Evolutionary conservation across 345 rosid species (phyloP).

Genomic region (Boechera retrofracta): DNA sequence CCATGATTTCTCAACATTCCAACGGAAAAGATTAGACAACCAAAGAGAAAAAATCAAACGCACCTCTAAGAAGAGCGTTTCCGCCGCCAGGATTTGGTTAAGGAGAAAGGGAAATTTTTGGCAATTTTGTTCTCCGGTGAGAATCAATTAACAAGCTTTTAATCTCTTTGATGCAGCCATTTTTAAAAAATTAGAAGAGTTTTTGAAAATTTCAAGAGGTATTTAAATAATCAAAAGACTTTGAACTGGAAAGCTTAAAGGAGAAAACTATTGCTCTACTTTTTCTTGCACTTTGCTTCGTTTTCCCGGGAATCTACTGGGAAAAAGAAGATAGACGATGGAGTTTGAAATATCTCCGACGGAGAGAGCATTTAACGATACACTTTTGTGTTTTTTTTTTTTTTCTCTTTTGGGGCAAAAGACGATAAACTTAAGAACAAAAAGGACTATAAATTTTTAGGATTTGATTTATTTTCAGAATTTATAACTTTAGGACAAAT

Average conservation of each 20-base stretch:
- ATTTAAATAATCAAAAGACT: slow-evolving; percentile 22
- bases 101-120: not conserved
- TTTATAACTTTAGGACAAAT: not conserved
- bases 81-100: not conserved
- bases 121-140: slow-evolving; percentile 16
- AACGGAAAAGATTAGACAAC: not conserved
- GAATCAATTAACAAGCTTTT: not conserved
- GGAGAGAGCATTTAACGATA: too few species aligned
- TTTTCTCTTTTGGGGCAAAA: too few species aligned
- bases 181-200: not conserved
- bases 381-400: too few species aligned
- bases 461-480: not conserved
- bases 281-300: slow-evolving; percentile 5
- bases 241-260: slow-evolving; percentile 12
- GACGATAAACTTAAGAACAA: too few species aligned
- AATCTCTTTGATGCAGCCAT: slow-evolving; percentile 33
- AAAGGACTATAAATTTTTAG: not conserved
- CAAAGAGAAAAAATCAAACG: slow-evolving; percentile 13
- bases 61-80: slow-evolving; percentile 34
- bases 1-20: slow-evolving; percentile 3
- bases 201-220: slow-evolving; percentile 38
- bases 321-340: not conserved
- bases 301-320: slow-evolving; percentile 20
- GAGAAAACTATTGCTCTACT: not conserved
- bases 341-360: not conserved